phyloP scores from a whole-genome alignment of 208 protist genomes.

The Leishmania tarentolae region DNA sequence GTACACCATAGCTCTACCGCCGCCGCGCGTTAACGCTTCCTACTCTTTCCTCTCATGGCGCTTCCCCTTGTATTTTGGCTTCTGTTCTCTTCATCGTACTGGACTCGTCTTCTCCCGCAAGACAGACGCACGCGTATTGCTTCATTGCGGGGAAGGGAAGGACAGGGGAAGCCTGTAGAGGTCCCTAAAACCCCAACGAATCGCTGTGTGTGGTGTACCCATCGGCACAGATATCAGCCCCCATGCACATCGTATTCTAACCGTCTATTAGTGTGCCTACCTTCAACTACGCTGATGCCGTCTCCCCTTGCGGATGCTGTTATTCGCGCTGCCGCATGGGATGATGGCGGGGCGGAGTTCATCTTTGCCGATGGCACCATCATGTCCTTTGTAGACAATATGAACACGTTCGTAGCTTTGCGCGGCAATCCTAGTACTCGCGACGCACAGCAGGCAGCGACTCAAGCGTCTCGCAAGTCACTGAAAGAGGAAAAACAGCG shows the following conservation, averaged over 20 bases:
- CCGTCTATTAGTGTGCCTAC: not conserved
- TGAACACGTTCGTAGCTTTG: slow-evolving; percentile 86
- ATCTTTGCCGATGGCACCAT: slow-evolving; percentile 85
- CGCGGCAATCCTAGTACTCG: slow-evolving; percentile 4
- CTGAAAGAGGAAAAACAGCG: not conserved
- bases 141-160: not conserved
- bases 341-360: slow-evolving; percentile 72
- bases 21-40: not conserved
- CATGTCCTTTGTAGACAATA: slow-evolving; percentile 77
- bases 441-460: not conserved
- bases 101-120: not conserved
- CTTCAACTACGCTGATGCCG: not conserved
- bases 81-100: not conserved
- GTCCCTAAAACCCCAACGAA: not conserved
- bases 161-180: not conserved
- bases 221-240: not conserved
- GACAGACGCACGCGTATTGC: not conserved
- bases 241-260: not conserved
- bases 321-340: slow-evolving; percentile 63
- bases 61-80: not conserved
- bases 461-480: not conserved
- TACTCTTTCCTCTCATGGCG: not conserved
- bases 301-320: slow-evolving; percentile 28
- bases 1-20: not conserved
- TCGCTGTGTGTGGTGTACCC: not conserved